Evolutionary conservation across 495 filamentous ascomycete species (phyloP), one percentile per base, ranked within the genome.

Genomic region (Penicillium lagena): DNA sequence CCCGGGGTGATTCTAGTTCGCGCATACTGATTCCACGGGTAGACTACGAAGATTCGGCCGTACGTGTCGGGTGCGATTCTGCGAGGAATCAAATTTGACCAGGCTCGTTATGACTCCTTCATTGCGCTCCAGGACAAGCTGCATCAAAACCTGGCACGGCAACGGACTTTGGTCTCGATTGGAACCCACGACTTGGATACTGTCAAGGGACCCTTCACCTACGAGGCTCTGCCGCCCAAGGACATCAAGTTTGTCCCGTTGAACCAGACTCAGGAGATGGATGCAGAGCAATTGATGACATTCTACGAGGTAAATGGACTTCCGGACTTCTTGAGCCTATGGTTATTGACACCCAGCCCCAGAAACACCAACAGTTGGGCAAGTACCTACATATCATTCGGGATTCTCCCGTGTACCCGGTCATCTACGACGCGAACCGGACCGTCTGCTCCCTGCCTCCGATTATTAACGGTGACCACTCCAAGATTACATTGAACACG

Each of bases 61-160:
- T 85, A 90, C 43, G 82, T 95, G 22, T 86, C 90, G 10, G 86
- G 83, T 41, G 88, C 91, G 14, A 85, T 99, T 43, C 72, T 99
- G 33, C 82, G 94, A 37, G 85, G 85, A 60, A 74, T 99, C 69
- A 91, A 83, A 55, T 96, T 99, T 73, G 91, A 87, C 41, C 75
- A 90, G 66, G 87, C 80, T 45, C 77, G 82, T 38, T 97, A 99
- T 64, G 89, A 94, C 50, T 95, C 89, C 58, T 97, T 99, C 87
- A 99, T 99, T 62, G 77, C 82, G 32, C 77, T 99, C 31, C 93
- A 99, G 72, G 93, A 99, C 71, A 97, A 96, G 71, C 81, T 99
- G 12, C 93, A 99, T 66, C 85, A 90, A 61, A 99, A 99, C 67
- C 72, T 99, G 38, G 95, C 94, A 31, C 79, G 93, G 41, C 86